A percentile compares a stretch with the other conserved stretches of the same genome.
phyloP scores from a whole-genome alignment of 2,329 filamentous ascomycete genomes.

The Cryphonectria parasitica region DNA sequence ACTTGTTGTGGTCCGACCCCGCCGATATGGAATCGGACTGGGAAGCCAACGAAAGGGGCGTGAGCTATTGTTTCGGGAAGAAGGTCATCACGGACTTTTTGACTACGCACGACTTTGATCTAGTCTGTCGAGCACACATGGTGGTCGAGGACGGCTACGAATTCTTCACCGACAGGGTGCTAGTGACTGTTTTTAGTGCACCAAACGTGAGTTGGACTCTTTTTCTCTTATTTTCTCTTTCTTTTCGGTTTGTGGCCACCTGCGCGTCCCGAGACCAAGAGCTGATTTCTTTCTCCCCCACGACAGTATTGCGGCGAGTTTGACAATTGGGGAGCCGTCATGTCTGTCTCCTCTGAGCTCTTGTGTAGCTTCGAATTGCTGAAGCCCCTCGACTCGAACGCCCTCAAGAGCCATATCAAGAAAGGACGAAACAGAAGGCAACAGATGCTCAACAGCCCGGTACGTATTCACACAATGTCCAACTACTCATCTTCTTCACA shows the following conservation, averaged over 20 bases:
- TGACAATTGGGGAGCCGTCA: constrained; percentile 98
- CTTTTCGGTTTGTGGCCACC: neutral
- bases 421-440: constrained; percentile 94
- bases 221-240: neutral
- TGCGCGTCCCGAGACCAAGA: constrained; percentile 13
- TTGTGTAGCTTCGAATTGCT: constrained; percentile 96
- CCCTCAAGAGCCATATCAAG: constrained; percentile 98
- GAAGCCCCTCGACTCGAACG: constrained; percentile 94
- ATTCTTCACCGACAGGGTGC: constrained; percentile 92
- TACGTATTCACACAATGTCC: constrained; percentile 55
- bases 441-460: constrained; percentile 93
- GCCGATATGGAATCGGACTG: constrained; percentile 98
- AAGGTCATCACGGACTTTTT: constrained; percentile 97
- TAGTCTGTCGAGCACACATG: constrained; percentile 98
- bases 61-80: constrained; percentile 98
- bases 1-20: constrained; percentile 95
- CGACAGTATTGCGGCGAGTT: constrained; percentile 94
- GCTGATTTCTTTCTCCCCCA: constrained; percentile 32
- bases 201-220: constrained; percentile 76
- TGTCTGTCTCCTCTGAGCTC: constrained; percentile 93
- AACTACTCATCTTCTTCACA: neutral
- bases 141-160: constrained; percentile 99
- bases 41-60: constrained; percentile 95
- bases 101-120: constrained; percentile 91
- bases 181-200: constrained; percentile 97